Evolutionary conservation across 2,329 filamentous ascomycete species (phyloP).

Genomic region (Cercospora sp.): DNA sequence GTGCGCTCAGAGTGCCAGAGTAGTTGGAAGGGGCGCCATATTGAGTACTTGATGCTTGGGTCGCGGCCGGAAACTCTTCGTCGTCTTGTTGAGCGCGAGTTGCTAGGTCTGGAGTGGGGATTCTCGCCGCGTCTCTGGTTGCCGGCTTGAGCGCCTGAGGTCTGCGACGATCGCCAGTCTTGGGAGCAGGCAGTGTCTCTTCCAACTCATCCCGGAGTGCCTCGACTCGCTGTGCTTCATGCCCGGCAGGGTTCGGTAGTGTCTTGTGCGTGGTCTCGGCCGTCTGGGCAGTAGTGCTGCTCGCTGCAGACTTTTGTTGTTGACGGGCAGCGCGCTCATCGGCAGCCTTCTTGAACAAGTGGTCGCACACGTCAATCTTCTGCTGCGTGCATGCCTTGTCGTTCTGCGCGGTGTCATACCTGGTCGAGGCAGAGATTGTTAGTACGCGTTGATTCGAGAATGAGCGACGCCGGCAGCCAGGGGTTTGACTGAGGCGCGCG

Average conservation of each 20-base stretch:
- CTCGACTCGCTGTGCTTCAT: background rate
- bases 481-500: background rate
- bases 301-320: background rate
- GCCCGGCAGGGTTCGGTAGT: background rate
- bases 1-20: background rate
- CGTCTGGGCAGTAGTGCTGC: background rate
- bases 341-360: slow-evolving; percentile 1
- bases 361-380: slow-evolving; percentile 1
- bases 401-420: slow-evolving; percentile 1
- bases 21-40: background rate
- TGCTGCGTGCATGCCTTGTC: slow-evolving; percentile 3
- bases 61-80: background rate
- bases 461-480: background rate
- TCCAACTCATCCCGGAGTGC: background rate
- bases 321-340: background rate
- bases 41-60: background rate
- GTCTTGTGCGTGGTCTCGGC: background rate
- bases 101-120: background rate
- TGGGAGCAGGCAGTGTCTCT: background rate
- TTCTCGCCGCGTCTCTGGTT: background rate
- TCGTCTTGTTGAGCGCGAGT: background rate
- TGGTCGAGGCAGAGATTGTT: background rate
- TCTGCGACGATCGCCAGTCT: background rate
- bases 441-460: background rate
- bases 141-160: background rate